Evolutionary conservation across 306 rosid genomes (phyloP).

Genomic region (Vigna radiata): DNA sequence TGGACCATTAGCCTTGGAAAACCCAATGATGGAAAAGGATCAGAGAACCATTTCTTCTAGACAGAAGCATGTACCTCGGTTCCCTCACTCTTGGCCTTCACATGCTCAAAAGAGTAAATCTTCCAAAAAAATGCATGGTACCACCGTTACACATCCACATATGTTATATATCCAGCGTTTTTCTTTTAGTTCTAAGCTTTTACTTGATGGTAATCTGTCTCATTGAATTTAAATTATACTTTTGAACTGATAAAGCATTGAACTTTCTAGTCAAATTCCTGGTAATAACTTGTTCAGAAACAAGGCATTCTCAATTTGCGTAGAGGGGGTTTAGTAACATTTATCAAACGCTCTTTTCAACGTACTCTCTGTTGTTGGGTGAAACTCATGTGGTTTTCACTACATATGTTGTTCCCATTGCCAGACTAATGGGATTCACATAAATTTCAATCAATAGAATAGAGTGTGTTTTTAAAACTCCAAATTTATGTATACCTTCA

Average conservation of each 20-base stretch:
- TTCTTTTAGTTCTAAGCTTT: slow-evolving; percentile 41
- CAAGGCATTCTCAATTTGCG: neutral
- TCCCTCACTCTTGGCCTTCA: slow-evolving; percentile 81
- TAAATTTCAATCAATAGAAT: neutral
- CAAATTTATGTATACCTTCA: neutral
- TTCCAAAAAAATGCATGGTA: slow-evolving; percentile 77
- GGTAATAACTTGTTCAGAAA: neutral
- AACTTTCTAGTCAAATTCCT: slow-evolving; percentile 12
- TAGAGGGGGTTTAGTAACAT: neutral
- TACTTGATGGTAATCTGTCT: slow-evolving; percentile 14
- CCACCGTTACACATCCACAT: slow-evolving; percentile 18
- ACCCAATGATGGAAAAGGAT: slow-evolving; percentile 65
- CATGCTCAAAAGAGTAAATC: slow-evolving; percentile 69
- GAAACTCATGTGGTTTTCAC: neutral
- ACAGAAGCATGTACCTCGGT: slow-evolving; percentile 66
- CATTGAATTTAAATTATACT: slow-evolving; percentile 37
- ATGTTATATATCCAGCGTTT: slow-evolving; percentile 11
- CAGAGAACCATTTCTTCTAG: slow-evolving; percentile 55
- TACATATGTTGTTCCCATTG: neutral
- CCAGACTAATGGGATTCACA: neutral
- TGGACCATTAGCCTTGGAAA: slow-evolving; percentile 60
- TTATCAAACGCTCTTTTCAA: neutral
- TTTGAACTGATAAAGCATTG: slow-evolving; percentile 29
- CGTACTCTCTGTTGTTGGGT: neutral
- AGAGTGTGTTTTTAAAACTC: neutral